Base-by-base conservation (phyloP, 208 protist genomes). In the Jaenimonas drosophilae region DNA sequence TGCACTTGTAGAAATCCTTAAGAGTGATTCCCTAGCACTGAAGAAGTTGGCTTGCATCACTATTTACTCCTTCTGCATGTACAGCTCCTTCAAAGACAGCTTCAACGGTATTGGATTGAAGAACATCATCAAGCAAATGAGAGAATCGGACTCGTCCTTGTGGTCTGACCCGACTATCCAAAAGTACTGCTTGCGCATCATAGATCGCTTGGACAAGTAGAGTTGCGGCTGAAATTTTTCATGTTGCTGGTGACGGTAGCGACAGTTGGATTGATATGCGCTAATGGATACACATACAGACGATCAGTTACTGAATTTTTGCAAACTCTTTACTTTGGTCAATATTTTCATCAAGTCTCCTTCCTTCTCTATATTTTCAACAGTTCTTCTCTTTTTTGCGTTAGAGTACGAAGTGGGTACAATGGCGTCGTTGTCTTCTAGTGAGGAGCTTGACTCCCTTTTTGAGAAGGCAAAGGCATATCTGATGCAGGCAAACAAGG, bases 31-130 rank as follows among this genome's bases (percentile, higher is more conserved):
- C 5, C 19, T 63, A 19, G 36, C 54, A 3, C 50, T 82, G 25
- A 86, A 77, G 51, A 88, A 88, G 53, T 90, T 92, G 24, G 74
- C 80, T 5, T 57, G 96, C 24, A 81, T 96, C 23, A 90, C 90
- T 0, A 66, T 97, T 25, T 90, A 82, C 39, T 88, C 91, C 11
- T 94, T 96, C 37, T 95, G 82, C 50, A 34, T 48, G n/a, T 93
- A 94, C 52, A 64, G 90, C 5, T 49, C 91, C 11, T 95, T 90
- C 39, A 58, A 70, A 16, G 45, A 43, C 12, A 64, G 60, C 20
- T 80, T 96, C 51, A 27, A 87, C 21, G 25, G 45, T 23, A 49
- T 79, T 24, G 70, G 76, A 3, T 49, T 94, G 25, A 46, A 54
- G 25, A 49, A 67, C 38, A 59, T 71, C 31, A 76, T 94, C 26